A percentile compares a stretch with the other conserved stretches of the same genome.
phyloP scores from a whole-genome alignment of 345 rosid genomes.

The Syzygium grande region DNA sequence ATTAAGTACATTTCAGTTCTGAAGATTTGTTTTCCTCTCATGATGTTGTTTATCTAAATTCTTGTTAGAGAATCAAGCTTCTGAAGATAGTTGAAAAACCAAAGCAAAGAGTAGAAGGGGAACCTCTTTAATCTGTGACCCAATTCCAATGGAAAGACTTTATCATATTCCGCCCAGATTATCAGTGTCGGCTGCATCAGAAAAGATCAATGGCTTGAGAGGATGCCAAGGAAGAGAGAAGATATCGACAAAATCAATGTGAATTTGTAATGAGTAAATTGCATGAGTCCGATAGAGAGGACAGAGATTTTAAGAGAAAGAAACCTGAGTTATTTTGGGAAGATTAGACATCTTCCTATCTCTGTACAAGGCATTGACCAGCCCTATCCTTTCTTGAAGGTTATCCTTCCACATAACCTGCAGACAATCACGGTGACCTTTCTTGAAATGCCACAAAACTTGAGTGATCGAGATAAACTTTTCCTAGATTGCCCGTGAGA shows the following conservation, averaged over 20 bases:
- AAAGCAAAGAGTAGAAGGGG: neutral
- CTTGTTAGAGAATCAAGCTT: neutral
- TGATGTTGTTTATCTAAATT: neutral
- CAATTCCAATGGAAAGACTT: constrained; percentile 6
- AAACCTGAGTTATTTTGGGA: constrained; percentile 10
- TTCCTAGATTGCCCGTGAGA: neutral
- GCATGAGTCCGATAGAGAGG: neutral
- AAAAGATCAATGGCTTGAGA: neutral
- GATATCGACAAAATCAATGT: neutral
- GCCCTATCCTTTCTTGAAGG: constrained; percentile 5
- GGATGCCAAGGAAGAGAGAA: neutral
- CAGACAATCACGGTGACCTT: neutral
- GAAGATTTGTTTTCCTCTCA: neutral
- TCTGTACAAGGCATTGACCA: constrained; percentile 6
- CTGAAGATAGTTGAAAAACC: neutral
- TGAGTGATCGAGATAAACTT: neutral
- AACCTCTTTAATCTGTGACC: constrained; percentile 10
- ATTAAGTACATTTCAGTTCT: neutral
- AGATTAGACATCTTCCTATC: constrained; percentile 1
- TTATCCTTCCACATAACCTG: constrained; percentile 1
- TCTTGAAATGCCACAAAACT: neutral
- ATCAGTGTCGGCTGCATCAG: constrained; percentile 3
- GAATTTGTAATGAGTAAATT: neutral
- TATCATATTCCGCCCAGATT: constrained; percentile 9
- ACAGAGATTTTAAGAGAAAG: neutral